Percentiles rank a stretch among this genome's conserved stretches.
phyloP scores from a whole-genome alignment of 2,329 filamentous ascomycete genomes.

The Lasiodiplodia citricola region DNA sequence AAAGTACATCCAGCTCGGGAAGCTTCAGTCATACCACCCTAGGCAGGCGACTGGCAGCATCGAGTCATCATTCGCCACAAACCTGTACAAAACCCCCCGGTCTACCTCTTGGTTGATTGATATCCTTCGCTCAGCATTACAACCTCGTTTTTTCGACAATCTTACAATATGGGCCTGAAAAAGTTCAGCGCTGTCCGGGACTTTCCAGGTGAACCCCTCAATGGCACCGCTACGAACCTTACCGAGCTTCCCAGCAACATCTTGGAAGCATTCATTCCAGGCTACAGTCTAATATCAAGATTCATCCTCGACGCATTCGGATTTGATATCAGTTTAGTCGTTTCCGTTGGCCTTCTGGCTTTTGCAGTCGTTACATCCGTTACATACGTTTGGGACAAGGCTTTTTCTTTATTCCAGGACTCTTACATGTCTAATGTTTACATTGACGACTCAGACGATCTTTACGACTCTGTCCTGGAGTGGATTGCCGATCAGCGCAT shows the following conservation, averaged over 20 bases:
- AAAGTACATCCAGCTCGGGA: neutral
- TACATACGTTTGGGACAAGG: constrained; percentile 43
- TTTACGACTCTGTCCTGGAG: constrained; percentile 50
- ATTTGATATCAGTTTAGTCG: constrained; percentile 55
- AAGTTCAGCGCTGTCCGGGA: constrained; percentile 4
- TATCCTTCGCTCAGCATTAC: neutral
- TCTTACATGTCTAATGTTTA: constrained; percentile 51
- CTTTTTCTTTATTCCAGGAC: constrained; percentile 38
- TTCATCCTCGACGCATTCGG: constrained; percentile 50
- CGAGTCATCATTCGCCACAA: neutral
- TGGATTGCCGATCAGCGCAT: constrained; percentile 52
- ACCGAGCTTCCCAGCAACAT: constrained; percentile 51
- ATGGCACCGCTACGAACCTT: constrained; percentile 30
- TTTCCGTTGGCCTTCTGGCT: constrained; percentile 50
- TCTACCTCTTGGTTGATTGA: neutral
- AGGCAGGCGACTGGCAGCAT: neutral
- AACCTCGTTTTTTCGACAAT: neutral
- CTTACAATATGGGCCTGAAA: neutral
- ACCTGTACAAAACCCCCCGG: neutral
- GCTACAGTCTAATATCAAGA: constrained; percentile 55
- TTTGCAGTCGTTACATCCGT: constrained; percentile 47
- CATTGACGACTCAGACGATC: constrained; percentile 51
- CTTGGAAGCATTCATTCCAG: constrained; percentile 57
- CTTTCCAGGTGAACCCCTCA: neutral
- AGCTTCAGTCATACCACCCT: no score